Evolutionary conservation across 192 early-diverging fungal genomes (phyloP), one percentile per base, ranked within the genome.

Genomic region (Podochytrium sp.): DNA sequence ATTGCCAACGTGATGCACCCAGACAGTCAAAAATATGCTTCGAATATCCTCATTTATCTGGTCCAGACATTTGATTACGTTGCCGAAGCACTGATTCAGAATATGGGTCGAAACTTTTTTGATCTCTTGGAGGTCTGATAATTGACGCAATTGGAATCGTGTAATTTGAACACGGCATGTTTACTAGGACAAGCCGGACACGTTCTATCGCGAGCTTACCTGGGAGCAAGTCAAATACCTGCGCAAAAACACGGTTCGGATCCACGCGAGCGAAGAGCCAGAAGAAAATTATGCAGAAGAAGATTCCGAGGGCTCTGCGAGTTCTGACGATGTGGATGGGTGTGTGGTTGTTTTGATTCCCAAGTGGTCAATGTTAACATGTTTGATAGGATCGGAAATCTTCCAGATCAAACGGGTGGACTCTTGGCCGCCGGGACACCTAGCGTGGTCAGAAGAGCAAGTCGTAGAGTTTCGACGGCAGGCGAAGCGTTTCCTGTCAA

Each of bases 41-140:
- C 86, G 1, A 83, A 71, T 52, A 77, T 80, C 3, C 74, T 87
- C 33, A 65, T 86, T 75, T 86, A 78, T 50, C 59, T 89, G 39
- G 79, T 84, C 0, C 79, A 79, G 30, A 73, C 65, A 27, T 84
- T 84, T 63, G 68, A 78, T 14, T 77, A 80, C 35, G 84, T 86
- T 14, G 78, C 76, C 1, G 52, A 73, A 2, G 77, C 83, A 5
- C 65, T 89, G 32, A 69, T 73, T 16, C 76, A 79, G 32, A 66
- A 85, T 65, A 89, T 89, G 86, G 88, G 88, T 2, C 47, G 79
- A 32, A 89, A 86, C 75, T 89, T 89, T 68, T 84, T 85, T 67
- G 88, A 88, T 14, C 42, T 89, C 6, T 49, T 89, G 38, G 79
- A 89, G 76, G 85, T 86, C 55, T 72, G 29, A 60, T 25, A 40